Evolutionary conservation across 495 filamentous ascomycete species (phyloP).

Genomic region (Tuber microsphaerosporum): DNA sequence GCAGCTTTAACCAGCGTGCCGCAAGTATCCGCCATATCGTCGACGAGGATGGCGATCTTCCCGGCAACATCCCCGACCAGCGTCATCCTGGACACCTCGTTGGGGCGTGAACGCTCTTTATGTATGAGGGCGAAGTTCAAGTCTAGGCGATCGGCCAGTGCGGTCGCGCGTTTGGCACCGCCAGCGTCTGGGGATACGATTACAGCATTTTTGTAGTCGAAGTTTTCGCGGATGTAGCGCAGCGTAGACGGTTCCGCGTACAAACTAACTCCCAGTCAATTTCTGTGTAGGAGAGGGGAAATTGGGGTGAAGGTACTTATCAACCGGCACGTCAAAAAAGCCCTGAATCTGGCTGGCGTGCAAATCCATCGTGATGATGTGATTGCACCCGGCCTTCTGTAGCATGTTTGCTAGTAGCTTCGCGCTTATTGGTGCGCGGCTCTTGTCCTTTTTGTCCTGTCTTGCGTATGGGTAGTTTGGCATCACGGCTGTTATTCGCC

Average conservation of each 20-base stretch:
- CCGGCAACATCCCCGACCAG: constrained; percentile 70
- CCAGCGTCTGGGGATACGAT: constrained; percentile 96
- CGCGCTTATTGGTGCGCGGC: constrained; percentile 40
- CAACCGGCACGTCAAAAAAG: constrained; percentile 39
- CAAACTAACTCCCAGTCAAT: constrained; percentile 53
- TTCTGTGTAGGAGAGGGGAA: not conserved
- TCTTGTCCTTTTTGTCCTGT: constrained; percentile 97
- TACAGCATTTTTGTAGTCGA: constrained; percentile 74
- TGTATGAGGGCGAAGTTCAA: constrained; percentile 94
- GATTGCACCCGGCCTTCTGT: constrained; percentile 47
- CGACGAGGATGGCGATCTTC: constrained; percentile 52
- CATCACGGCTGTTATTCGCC: constrained; percentile 83
- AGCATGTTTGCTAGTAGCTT: constrained; percentile 44
- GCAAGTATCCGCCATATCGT: constrained; percentile 91
- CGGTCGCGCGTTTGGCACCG: constrained; percentile 90
- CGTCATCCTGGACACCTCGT: constrained; percentile 95
- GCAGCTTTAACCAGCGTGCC: constrained; percentile 94
- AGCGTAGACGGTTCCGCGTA: constrained; percentile 93
- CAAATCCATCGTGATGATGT: constrained; percentile 58
- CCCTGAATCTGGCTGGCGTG: constrained; percentile 57
- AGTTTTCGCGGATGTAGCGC: constrained; percentile 84
- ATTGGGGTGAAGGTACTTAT: constrained; percentile 48
- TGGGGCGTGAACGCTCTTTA: constrained; percentile 91
- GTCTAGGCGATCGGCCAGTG: constrained; percentile 88
- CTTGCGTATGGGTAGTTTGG: constrained; percentile 96